Percentiles rank a stretch among this genome's conserved stretches.
phyloP scores from a whole-genome alignment of 108 stramenopile genomes.

The Nannochloropsis oceanica region DNA sequence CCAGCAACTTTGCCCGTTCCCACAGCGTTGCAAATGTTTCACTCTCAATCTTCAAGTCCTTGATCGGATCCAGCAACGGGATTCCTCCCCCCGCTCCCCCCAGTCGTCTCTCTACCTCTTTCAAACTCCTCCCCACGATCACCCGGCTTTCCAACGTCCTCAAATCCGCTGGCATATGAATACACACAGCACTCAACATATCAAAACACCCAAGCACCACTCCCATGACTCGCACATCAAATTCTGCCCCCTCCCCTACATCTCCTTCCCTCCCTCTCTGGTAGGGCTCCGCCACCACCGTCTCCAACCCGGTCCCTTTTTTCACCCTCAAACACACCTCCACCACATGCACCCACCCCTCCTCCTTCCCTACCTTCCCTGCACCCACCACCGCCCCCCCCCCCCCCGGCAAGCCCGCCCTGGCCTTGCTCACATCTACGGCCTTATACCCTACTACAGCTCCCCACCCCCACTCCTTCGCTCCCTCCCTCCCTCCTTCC shows the following conservation, averaged over 20 bases:
- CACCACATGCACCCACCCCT: not conserved
- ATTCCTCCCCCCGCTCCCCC: constrained; percentile 17
- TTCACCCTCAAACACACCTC: constrained; percentile 1
- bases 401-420: not conserved
- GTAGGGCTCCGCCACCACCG: not conserved
- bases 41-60: constrained; percentile 65
- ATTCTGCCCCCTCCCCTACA: constrained; percentile 20
- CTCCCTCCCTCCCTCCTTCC: constrained; percentile 49
- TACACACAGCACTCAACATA: constrained; percentile 57
- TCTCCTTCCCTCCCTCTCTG: not conserved
- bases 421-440: constrained; percentile 1
- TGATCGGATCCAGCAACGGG: constrained; percentile 73
- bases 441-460: constrained; percentile 13
- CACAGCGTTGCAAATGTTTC: constrained; percentile 57
- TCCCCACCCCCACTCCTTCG: constrained; percentile 48
- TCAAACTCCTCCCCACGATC: constrained; percentile 46
- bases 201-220: constrained; percentile 58
- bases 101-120: constrained; percentile 58
- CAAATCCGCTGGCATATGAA: constrained; percentile 57
- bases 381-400: constrained; percentile 44
- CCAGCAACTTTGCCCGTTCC: constrained; percentile 40
- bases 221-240: constrained; percentile 50
- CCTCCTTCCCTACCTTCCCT: constrained; percentile 48
- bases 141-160: constrained; percentile 46
- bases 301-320: constrained; percentile 41